Evolutionary conservation across 441 rosid genomes (phyloP).

Genomic region (Brassica hybrid): DNA sequence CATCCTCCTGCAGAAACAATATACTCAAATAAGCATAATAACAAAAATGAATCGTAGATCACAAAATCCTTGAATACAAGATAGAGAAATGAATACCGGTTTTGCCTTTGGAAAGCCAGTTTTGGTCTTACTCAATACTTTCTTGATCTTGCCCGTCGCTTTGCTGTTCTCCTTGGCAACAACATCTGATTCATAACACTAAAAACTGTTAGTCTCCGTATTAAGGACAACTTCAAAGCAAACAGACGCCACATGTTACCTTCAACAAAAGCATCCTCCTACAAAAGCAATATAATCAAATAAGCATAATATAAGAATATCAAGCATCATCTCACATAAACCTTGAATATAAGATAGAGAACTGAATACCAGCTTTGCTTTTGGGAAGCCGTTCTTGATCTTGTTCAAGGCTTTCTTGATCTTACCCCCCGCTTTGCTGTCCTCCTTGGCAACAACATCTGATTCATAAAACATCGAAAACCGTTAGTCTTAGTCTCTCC

Average conservation of each 20-base stretch:
- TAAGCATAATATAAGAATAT: neutral
- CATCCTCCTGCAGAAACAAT: neutral
- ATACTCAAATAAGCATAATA: neutral
- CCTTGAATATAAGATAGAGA: neutral
- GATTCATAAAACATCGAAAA: neutral
- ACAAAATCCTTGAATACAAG: neutral
- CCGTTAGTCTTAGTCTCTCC: neutral
- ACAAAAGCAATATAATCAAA: neutral
- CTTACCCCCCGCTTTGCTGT: constrained; percentile 31
- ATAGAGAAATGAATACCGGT: constrained; percentile 5
- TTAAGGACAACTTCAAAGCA: neutral
- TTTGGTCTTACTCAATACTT: neutral
- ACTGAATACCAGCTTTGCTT: constrained; percentile 2
- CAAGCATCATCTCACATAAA: neutral
- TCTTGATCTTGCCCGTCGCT: constrained; percentile 37
- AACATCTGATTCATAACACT: constrained; percentile 6
- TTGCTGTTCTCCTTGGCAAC: constrained; percentile 19
- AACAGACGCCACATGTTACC: constrained; percentile 4
- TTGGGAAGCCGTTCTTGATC: neutral
- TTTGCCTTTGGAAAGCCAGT: constrained; percentile 17
- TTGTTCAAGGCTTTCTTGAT: constrained; percentile 13
- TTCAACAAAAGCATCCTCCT: constrained; percentile 6
- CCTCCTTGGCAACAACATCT: constrained; percentile 16
- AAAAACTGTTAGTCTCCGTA: neutral
- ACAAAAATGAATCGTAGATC: neutral